These are phyloP conservation scores for Chlamydomonas sphaeroides DNA, from an alignment of 139 green algal genomes.

Conservation along the genomic window DNA sequence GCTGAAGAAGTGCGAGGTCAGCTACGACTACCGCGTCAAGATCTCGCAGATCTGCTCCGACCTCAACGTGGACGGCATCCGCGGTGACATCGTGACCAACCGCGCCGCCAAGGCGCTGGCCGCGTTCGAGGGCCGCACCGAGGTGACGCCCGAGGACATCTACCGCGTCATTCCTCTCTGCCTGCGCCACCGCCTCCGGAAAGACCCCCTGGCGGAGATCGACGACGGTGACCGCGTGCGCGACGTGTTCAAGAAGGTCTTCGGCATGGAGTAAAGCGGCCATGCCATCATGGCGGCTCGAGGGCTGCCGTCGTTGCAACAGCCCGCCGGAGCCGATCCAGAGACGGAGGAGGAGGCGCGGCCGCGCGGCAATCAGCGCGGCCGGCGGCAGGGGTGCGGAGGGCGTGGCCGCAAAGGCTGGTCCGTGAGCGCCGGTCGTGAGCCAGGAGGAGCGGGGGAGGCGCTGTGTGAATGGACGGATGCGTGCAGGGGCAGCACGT, in stretches of 20 bases:
- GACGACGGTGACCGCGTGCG: conserved; percentile 63
- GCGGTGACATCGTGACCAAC: conserved; percentile 95
- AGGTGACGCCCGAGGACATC: conserved; percentile 82
- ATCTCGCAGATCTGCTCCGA: conserved; percentile 77
- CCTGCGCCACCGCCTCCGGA: conserved; percentile 92
- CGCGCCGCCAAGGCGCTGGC: conserved; percentile 84
- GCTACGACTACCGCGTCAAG: conserved; percentile 72
- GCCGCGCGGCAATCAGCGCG: too few relatives aligned
- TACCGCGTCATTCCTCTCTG: conserved; percentile 87
- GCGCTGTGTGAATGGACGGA: too few relatives aligned
- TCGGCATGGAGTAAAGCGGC: conserved; percentile 64
- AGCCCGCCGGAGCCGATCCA: too few relatives aligned
- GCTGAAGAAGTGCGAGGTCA: conserved; percentile 52
- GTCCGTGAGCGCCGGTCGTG: too few relatives aligned
- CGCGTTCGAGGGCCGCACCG: conserved; percentile 78
- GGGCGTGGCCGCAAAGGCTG: too few relatives aligned
- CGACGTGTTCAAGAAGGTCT: conserved; percentile 69
- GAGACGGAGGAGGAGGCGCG: too few relatives aligned
- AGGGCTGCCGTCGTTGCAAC: too few relatives aligned
- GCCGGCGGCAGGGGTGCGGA: too few relatives aligned
- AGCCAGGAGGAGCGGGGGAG: too few relatives aligned
- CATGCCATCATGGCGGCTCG: too few relatives aligned
- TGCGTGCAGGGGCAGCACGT: too few relatives aligned
- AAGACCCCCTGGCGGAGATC: conserved; percentile 93
- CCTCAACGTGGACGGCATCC: conserved; percentile 94